Base-by-base conservation (phyloP, 805 yeast species). In the Nakazawaea laoshanensis region DNA sequence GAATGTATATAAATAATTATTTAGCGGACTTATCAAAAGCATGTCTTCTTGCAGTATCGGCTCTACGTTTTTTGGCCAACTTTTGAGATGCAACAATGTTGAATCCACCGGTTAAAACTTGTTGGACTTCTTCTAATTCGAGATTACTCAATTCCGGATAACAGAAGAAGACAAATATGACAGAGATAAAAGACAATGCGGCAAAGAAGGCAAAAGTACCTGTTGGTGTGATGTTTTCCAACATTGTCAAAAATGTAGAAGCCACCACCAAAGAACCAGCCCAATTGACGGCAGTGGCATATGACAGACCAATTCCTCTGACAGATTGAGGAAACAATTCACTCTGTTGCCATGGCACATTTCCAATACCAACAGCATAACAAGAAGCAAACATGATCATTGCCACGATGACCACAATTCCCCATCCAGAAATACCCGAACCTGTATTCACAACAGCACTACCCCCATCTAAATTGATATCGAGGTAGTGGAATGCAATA, bases 301-400 rank as follows among this genome's bases (percentile, higher is more conserved):
- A 79, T 38, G 95, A 84, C 7, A 87, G 77, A 40, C 97, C 97
- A 29, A 86, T 68, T 38, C 95, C 94, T 54, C 98, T 76, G 21
- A 89, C 96, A 41, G 77, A 73, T 66, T 88, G 95, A 22, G 96
- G 92, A 62, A 92, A 87, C 50, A 89, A 63, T 59, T 89, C 98
- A 37, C 89, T 81, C 52, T 92, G 96, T 53, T 89, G 95, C 98
- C 98, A 89, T 36, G 97, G 96, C 35, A 86, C 92, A 55, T 89
- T 88, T 60, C 98, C 98, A 45, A 88, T 84, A 45, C 97, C 97
- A 44, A 85, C 64, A 30, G 96, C 95, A 53, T 88, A 89, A 34
- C 80, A 76, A 3, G 95, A 96, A 29, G 88, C 96, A 51, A 66
- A 92, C 25, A 75, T 54, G 42, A 89, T 85, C 84, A 88, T 87